Evolutionary conservation across 352 stramenopile genomes (phyloP).

Genomic region (Aphanomyces euteiches): DNA sequence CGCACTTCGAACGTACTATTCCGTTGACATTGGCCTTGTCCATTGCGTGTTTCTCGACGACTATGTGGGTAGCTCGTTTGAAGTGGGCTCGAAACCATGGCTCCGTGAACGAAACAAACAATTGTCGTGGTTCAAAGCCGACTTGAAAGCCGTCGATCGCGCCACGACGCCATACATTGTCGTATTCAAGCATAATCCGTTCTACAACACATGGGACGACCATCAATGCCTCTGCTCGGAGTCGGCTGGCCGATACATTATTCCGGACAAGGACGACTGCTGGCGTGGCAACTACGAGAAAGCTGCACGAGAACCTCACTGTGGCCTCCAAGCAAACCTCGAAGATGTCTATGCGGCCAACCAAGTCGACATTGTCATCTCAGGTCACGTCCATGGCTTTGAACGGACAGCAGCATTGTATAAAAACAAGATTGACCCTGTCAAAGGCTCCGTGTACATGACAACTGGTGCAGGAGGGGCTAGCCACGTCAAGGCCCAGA

Average conservation of each 20-base stretch:
- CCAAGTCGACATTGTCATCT: conserved; percentile 31
- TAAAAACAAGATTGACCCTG: conserved; percentile 18
- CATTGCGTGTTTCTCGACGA: conserved; percentile 60
- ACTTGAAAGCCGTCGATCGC: conserved; percentile 1
- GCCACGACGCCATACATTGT: conserved; percentile 12
- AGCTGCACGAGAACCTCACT: conserved; percentile 39
- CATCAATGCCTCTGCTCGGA: conserved; percentile 56
- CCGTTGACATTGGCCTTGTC: conserved; percentile 52
- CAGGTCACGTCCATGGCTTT: conserved; percentile 35
- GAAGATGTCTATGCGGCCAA: conserved; percentile 33
- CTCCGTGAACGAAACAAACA: conserved; percentile 34
- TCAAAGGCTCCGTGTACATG: conserved; percentile 34
- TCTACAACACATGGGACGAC: conserved; percentile 58
- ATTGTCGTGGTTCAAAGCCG: conserved; percentile 8
- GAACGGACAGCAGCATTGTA: conserved; percentile 12
- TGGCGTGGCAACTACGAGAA: conserved; percentile 49
- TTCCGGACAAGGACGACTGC: conserved; percentile 39
- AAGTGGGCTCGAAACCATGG: conserved; percentile 45
- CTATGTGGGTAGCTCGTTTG: conserved; percentile 50
- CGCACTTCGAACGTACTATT: conserved; percentile 44
- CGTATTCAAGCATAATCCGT: conserved; percentile 38
- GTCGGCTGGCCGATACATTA: conserved; percentile 42
- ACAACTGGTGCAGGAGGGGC: conserved; percentile 19
- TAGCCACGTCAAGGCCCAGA: neutral
- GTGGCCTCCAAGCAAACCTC: conserved; percentile 33